Percentiles rank a stretch among this genome's conserved stretches.
Evolutionary conservation across 805 yeast species (phyloP).

Genomic region (Vanderwaltozyma verrucispora): DNA sequence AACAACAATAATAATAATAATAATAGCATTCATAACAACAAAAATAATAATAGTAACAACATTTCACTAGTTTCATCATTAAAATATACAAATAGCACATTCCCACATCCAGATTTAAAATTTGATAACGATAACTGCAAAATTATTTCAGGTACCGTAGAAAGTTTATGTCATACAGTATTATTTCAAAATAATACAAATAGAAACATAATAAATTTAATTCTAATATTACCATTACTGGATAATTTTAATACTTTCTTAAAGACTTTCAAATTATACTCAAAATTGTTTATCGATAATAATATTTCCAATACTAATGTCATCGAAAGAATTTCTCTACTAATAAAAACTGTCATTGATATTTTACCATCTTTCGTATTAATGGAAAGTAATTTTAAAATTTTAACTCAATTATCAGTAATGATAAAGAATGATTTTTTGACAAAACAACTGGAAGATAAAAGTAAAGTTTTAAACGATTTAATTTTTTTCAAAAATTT

Average conservation of each 20-base stretch:
- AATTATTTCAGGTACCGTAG: conserved; percentile 46
- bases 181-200: conserved; percentile 30
- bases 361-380: conserved; percentile 61
- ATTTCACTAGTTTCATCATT: background rate
- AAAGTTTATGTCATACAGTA: conserved; percentile 67
- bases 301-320: conserved; percentile 23
- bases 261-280: conserved; percentile 35
- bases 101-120: conserved; percentile 54
- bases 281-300: conserved; percentile 27
- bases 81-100: conserved; percentile 8
- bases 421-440: background rate
- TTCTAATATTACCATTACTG: conserved; percentile 45
- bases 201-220: conserved; percentile 27
- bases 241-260: conserved; percentile 38
- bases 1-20: background rate
- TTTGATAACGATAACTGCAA: conserved; percentile 37
- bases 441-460: background rate
- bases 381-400: conserved; percentile 48
- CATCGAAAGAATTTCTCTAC: conserved; percentile 40
- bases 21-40: background rate
- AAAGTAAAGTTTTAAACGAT: background rate
- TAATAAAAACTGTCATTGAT: conserved; percentile 46
- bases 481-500: background rate
- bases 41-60: background rate
- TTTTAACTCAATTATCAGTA: background rate